Percentiles rank a stretch among this genome's conserved stretches.
These are phyloP conservation scores for Colletotrichum nymphaeae DNA, from an alignment of 2,329 filamentous ascomycete genomes.

Conservation along the genomic window DNA sequence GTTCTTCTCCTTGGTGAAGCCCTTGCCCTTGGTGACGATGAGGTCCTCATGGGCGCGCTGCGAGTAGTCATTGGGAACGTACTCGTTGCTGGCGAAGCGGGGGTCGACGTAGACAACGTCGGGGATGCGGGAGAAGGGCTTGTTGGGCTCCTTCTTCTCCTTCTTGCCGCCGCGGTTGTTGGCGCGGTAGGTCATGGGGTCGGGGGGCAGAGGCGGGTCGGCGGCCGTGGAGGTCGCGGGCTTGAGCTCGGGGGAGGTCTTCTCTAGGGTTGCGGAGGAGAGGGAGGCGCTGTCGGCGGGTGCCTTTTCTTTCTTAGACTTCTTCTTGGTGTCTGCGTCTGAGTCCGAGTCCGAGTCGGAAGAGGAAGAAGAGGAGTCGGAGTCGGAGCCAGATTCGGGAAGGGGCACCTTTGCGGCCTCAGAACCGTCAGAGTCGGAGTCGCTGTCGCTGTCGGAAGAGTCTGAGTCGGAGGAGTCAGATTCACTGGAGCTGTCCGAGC, in stretches of 20 bases:
- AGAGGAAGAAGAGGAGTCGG: conserved; percentile 45
- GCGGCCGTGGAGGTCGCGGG: conserved; percentile 41
- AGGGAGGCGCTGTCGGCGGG: conserved; percentile 47
- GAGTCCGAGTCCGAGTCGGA: conserved; percentile 38
- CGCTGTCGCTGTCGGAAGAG: conserved; percentile 45
- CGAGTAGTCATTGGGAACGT: conserved; percentile 87
- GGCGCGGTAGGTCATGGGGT: conserved; percentile 51
- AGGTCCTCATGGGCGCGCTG: conserved; percentile 89
- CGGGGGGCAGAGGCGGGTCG: conserved; percentile 64
- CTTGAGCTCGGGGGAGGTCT: conserved; percentile 62
- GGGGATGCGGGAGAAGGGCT: conserved; percentile 82
- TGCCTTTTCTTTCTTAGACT: conserved; percentile 41
- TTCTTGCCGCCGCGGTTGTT: conserved; percentile 53
- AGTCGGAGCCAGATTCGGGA: conserved; percentile 56
- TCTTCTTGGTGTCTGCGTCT: conserved; percentile 38
- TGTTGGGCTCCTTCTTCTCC: conserved; percentile 66
- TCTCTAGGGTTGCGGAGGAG: conserved; percentile 62
- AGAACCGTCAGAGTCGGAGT: conserved; percentile 44
- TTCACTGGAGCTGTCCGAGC: conserved; percentile 45
- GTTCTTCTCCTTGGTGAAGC: conserved; percentile 99
- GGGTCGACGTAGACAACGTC: conserved; percentile 76
- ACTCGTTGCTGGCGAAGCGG: conserved; percentile 81
- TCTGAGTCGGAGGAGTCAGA: conserved; percentile 41
- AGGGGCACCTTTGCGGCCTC: conserved; percentile 54
- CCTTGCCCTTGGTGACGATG: conserved; percentile 92